phyloP scores from a whole-genome alignment of 495 filamentous ascomycete genomes.

The Aspergillus funiculosus region DNA sequence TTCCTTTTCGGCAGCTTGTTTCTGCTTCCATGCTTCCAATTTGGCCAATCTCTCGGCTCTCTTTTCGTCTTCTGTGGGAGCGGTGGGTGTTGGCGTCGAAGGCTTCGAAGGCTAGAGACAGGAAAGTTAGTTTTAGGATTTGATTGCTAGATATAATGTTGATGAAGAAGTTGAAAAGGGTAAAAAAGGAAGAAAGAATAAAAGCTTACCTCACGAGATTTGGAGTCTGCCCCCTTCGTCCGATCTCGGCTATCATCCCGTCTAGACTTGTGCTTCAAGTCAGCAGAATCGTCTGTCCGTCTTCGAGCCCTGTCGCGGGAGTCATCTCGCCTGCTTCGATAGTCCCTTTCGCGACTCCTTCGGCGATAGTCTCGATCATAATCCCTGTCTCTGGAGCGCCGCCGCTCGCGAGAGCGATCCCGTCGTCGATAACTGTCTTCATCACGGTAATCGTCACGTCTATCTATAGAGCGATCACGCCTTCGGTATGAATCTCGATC shows the following conservation, averaged over 20 bases:
- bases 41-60: conserved; percentile 79
- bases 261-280: conserved; percentile 64
- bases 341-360: conserved; percentile 67
- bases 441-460: conserved; percentile 59
- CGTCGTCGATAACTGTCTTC: conserved; percentile 62
- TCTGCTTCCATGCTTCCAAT: conserved; percentile 86
- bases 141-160: background rate
- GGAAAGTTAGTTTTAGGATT: conserved; percentile 4
- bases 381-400: conserved; percentile 55
- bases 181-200: background rate
- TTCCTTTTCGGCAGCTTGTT: conserved; percentile 72
- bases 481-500: conserved; percentile 60
- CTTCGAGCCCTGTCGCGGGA: conserved; percentile 65
- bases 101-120: conserved; percentile 35
- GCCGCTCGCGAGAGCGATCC: conserved; percentile 60
- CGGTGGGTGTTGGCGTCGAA: conserved; percentile 45
- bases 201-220: conserved; percentile 50
- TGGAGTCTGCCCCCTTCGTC: conserved; percentile 38
- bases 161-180: background rate
- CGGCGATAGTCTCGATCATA: conserved; percentile 55
- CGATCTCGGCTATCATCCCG: conserved; percentile 59
- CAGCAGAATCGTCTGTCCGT: conserved; percentile 71
- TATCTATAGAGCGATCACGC: conserved; percentile 69
- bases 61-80: conserved; percentile 72
- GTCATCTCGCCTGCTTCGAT: conserved; percentile 71